phyloP scores from a whole-genome alignment of 2,329 filamentous ascomycete species.

The Aspergillus latus region DNA sequence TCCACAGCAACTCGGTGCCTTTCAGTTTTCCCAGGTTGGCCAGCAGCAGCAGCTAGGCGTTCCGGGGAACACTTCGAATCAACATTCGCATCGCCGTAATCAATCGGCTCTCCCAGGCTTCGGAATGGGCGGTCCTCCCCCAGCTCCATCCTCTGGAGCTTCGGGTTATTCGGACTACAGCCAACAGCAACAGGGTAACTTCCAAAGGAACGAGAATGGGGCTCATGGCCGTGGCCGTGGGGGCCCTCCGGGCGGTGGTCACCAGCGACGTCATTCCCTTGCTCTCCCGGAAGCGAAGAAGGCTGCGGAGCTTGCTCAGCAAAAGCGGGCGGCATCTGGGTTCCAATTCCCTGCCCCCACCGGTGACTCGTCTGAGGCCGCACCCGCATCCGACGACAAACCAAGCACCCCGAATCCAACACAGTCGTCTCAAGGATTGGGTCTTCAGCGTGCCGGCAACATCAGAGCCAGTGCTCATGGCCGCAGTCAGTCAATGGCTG shows the following conservation, averaged over 20 bases:
- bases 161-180: conserved; percentile 85
- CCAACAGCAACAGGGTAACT: conserved; percentile 58
- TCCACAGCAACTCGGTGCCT: conserved; percentile 73
- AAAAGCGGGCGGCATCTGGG: conserved; percentile 88
- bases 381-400: conserved; percentile 56
- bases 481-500: conserved; percentile 51
- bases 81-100: conserved; percentile 92
- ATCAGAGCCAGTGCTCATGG: conserved; percentile 75
- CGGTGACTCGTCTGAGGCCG: conserved; percentile 51
- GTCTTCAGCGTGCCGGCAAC: conserved; percentile 70
- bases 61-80: conserved; percentile 71
- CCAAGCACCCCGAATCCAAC: conserved; percentile 33
- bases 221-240: conserved; percentile 72
- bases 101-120: conserved; percentile 94
- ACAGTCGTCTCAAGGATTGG: conserved; percentile 62
- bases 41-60: conserved; percentile 68
- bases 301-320: conserved; percentile 92
- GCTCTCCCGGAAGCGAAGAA: conserved; percentile 96
- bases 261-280: conserved; percentile 91
- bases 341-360: conserved; percentile 90
- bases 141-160: conserved; percentile 84
- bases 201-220: conserved; percentile 70
- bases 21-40: conserved; percentile 83
- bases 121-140: conserved; percentile 84
- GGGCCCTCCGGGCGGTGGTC: conserved; percentile 68